Evolutionary conservation across 2,329 filamentous ascomycete genomes (phyloP).

Genomic region (Sporothrix curviconia): DNA sequence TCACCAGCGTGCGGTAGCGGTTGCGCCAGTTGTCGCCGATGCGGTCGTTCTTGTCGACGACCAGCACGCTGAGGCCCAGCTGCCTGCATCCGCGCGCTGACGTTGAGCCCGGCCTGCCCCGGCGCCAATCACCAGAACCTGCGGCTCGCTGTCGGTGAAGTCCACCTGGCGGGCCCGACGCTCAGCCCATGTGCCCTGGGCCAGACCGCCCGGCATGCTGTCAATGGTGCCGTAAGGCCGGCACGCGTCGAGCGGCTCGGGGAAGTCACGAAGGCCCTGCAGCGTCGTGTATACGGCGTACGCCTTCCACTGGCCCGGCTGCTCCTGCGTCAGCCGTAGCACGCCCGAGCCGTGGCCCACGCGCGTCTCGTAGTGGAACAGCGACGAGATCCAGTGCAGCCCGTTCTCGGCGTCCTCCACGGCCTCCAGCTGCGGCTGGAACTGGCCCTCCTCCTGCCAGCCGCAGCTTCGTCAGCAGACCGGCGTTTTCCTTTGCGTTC

Average conservation of each 20-base stretch:
- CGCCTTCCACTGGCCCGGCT: slow-evolving; percentile 47
- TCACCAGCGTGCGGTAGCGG: slow-evolving; percentile 57
- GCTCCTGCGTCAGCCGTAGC: slow-evolving; percentile 40
- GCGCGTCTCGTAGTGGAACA: slow-evolving; percentile 49
- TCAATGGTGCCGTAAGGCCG: slow-evolving; percentile 52
- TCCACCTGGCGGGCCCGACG: slow-evolving; percentile 41
- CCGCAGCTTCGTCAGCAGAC: slow-evolving; percentile 37
- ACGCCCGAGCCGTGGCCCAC: slow-evolving; percentile 52
- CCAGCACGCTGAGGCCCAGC: slow-evolving; percentile 46
- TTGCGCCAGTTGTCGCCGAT: slow-evolving; percentile 60
- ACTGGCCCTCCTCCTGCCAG: slow-evolving; percentile 43
- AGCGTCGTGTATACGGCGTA: slow-evolving; percentile 59
- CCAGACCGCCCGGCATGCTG: slow-evolving; percentile 47
- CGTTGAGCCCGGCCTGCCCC: slow-evolving; percentile 55
- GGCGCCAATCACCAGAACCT: slow-evolving; percentile 53
- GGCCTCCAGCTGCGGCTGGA: slow-evolving; percentile 37
- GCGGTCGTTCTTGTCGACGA: slow-evolving; percentile 51
- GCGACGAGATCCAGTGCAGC: slow-evolving; percentile 40
- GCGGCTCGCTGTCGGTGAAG: slow-evolving; percentile 45
- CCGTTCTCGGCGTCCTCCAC: slow-evolving; percentile 42
- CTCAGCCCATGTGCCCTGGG: slow-evolving; percentile 55
- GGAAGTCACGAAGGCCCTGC: slow-evolving; percentile 44
- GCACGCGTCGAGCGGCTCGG: slow-evolving; percentile 41
- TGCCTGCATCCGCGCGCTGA: slow-evolving; percentile 55
- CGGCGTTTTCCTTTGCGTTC: too few species aligned